Evolutionary conservation across 1,284 basidiomycete species (phyloP).

Genomic region (Puccinia triticina): DNA sequence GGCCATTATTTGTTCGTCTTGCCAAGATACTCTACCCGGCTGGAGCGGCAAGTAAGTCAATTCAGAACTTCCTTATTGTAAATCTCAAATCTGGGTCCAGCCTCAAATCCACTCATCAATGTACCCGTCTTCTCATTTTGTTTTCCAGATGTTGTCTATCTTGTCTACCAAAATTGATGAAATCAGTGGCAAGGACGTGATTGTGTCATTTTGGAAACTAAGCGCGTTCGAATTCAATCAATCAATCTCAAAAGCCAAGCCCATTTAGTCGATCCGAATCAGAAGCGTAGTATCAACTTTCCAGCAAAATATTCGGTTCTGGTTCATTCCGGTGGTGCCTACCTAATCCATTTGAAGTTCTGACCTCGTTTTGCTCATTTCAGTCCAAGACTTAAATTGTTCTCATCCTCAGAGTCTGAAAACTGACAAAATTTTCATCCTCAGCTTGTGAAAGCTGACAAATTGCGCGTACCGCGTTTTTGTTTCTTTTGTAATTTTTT

Average conservation of each 20-base stretch:
- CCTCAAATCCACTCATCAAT: not conserved
- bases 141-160: conserved; percentile 27
- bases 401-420: not conserved
- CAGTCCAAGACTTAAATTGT: not conserved
- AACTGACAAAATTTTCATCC: too few relatives aligned
- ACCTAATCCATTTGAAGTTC: not conserved
- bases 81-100: not conserved
- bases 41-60: conserved; percentile 37
- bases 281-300: not conserved
- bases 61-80: not conserved
- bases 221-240: not conserved
- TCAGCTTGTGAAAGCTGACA: not conserved
- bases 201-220: not conserved
- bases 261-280: not conserved
- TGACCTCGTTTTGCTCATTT: not conserved
- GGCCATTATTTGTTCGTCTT: conserved; percentile 49
- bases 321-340: not conserved
- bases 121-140: not conserved
- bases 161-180: conserved; percentile 34
- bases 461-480: not conserved
- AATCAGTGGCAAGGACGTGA: conserved; percentile 7
- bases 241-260: not conserved
- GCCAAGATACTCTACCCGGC: conserved; percentile 33
- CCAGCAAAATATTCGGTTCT: too few relatives aligned
- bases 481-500: not conserved